A percentile compares a stretch with the other conserved stretches of the same genome.
Conservation (phyloP, 1,139 yeast species). For the Pichia sp. region DNA sequence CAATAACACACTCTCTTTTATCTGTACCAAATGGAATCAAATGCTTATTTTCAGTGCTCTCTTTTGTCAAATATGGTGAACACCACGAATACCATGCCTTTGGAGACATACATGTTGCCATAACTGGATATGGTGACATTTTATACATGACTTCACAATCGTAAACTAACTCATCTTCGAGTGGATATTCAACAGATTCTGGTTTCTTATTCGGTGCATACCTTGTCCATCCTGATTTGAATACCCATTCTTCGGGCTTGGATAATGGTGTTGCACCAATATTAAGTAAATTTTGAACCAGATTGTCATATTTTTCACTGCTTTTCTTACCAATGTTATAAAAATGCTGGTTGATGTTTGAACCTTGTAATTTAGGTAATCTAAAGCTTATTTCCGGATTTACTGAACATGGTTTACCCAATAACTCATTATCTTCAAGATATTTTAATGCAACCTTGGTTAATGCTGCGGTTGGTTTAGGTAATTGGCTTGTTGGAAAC, state of each 20-base stretch:
- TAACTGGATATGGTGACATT: slow-evolving; percentile 61
- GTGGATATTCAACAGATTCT: slow-evolving; percentile 59
- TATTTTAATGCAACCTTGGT: slow-evolving; percentile 57
- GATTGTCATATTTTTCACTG: slow-evolving; percentile 53
- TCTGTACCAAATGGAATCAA: slow-evolving; percentile 60
- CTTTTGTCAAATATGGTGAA: slow-evolving; percentile 68
- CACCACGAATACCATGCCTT: slow-evolving; percentile 95
- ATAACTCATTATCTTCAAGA: slow-evolving; percentile 54
- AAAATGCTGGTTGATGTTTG: slow-evolving; percentile 77
- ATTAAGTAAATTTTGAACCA: slow-evolving; percentile 38
- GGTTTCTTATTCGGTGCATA: slow-evolving; percentile 55
- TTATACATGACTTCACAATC: slow-evolving; percentile 89
- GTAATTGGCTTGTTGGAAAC: slow-evolving; percentile 38
- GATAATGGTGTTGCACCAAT: slow-evolving; percentile 20
- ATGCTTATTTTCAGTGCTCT: slow-evolving; percentile 44
- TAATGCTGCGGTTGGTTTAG: slow-evolving; percentile 28
- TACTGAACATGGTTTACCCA: slow-evolving; percentile 72
- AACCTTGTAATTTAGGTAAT: slow-evolving; percentile 67
- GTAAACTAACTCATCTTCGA: slow-evolving; percentile 61
- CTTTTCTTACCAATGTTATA: slow-evolving; percentile 57
- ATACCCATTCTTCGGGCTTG: slow-evolving; percentile 49
- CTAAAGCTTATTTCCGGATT: slow-evolving; percentile 55
- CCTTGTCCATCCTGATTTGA: slow-evolving; percentile 75
- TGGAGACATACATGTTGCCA: slow-evolving; percentile 75
- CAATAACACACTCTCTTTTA: slow-evolving; percentile 47